Percentiles rank a stretch among this genome's conserved stretches.
Conservation (phyloP, 371 early-diverging fungal species). For the Mucor mucedo region DNA sequence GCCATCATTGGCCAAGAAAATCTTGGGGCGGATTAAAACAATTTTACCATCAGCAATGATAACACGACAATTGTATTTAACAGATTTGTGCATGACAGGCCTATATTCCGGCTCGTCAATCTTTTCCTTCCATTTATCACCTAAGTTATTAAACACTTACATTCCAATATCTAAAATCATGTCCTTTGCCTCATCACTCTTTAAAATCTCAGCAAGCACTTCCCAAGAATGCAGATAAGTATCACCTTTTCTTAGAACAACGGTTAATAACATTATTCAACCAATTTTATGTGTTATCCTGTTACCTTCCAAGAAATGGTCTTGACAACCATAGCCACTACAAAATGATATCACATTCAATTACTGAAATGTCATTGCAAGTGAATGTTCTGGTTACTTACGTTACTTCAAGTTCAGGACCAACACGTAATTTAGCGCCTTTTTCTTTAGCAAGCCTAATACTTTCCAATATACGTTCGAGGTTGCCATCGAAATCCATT, state of each 20-base stretch:
- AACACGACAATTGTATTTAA: slow-evolving; percentile 95
- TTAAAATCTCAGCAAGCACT: slow-evolving; percentile 77
- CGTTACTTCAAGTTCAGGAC: slow-evolving; percentile 97
- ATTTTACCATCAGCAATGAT: slow-evolving; percentile 82
- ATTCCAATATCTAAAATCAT: slow-evolving; percentile 95
- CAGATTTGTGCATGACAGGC: slow-evolving; percentile 91
- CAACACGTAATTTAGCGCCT: slow-evolving; percentile 88
- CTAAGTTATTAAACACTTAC: slow-evolving; percentile 47
- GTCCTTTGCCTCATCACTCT: slow-evolving; percentile 65
- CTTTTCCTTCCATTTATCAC: neutral
- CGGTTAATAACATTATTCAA: too few species aligned
- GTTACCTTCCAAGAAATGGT: slow-evolving; percentile 93
- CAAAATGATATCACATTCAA: neutral
- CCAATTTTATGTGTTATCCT: neutral
- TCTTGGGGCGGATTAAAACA: slow-evolving; percentile 94
- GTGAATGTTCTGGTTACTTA: slow-evolving; percentile 32
- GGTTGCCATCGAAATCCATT: slow-evolving; percentile 94
- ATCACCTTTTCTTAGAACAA: slow-evolving; percentile 55
- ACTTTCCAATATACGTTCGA: slow-evolving; percentile 82
- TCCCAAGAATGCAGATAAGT: slow-evolving; percentile 96
- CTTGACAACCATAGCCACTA: slow-evolving; percentile 96
- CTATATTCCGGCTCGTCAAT: slow-evolving; percentile 37
- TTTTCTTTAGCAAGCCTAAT: slow-evolving; percentile 81
- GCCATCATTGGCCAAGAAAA: slow-evolving; percentile 94
- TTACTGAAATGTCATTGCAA: neutral